Evolutionary conservation across 176 grass and related monocot species (phyloP).

Genomic region (Puccinellia tenuiflora): DNA sequence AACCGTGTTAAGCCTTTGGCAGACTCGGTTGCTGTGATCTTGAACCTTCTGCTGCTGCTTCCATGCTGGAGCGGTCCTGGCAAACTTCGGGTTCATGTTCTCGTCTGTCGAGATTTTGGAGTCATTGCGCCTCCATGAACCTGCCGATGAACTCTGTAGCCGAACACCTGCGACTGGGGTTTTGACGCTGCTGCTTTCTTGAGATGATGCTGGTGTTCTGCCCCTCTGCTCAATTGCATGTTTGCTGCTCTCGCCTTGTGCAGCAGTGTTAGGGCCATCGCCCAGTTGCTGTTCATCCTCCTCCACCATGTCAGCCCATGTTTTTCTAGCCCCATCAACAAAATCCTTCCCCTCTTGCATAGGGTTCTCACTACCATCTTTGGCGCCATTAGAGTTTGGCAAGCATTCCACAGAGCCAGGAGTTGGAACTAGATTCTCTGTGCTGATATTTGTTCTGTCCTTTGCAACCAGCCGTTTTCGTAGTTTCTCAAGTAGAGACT

Average conservation of each 20-base stretch:
- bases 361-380: conserved; percentile 12
- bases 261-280: background rate
- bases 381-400: background rate
- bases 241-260: conserved; percentile 21
- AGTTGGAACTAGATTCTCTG: conserved; percentile 16
- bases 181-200: conserved; percentile 27
- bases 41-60: conserved; percentile 33
- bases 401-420: conserved; percentile 7
- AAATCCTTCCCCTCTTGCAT: conserved; percentile 3
- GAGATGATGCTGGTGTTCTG: conserved; percentile 11
- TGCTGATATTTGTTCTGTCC: background rate
- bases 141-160: conserved; percentile 19
- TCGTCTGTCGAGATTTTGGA: conserved; percentile 22
- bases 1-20: conserved; percentile 15
- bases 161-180: background rate
- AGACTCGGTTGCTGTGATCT: conserved; percentile 1
- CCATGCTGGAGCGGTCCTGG: conserved; percentile 37
- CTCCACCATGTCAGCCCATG: conserved; percentile 51
- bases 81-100: conserved; percentile 24
- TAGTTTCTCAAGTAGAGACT: conserved; percentile 48
- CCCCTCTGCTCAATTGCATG: conserved; percentile 18
- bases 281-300: conserved; percentile 28
- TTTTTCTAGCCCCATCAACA: conserved; percentile 21
- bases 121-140: conserved; percentile 6
- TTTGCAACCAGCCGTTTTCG: conserved; percentile 33